Evolutionary conservation across 768 basidiomycete genomes (phyloP).

Genomic region (Candolleomyces aberdarensis): DNA sequence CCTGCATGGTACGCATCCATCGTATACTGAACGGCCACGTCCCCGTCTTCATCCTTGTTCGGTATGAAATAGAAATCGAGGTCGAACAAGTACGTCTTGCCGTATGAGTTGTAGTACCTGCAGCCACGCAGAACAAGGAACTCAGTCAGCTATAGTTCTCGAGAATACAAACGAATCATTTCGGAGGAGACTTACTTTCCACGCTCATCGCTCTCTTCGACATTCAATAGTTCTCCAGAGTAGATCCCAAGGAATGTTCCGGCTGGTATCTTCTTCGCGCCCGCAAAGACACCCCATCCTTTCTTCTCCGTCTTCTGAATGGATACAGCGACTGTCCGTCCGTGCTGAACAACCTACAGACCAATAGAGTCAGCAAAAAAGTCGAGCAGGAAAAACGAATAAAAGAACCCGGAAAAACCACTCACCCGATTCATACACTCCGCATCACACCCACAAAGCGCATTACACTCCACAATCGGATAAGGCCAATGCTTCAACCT

Average conservation of each 20-base stretch:
- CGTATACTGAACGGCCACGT: conserved; percentile 45
- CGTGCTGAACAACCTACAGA: conserved; percentile 77
- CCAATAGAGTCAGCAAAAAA: background rate
- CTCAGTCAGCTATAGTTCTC: background rate
- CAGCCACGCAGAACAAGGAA: conserved; percentile 4
- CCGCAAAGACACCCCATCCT: conserved; percentile 86
- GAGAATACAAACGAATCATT: background rate
- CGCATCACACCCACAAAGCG: conserved; percentile 74
- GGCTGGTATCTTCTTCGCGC: conserved; percentile 55
- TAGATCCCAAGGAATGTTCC: conserved; percentile 84
- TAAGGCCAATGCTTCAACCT: conserved; percentile 42
- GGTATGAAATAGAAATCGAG: conserved; percentile 73
- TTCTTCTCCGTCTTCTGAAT: conserved; percentile 72
- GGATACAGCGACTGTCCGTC: conserved; percentile 57
- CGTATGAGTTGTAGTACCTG: conserved; percentile 73
- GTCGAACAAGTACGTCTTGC: conserved; percentile 79
- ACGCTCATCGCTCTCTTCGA: conserved; percentile 61
- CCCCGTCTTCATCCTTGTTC: conserved; percentile 20
- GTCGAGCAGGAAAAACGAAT: background rate
- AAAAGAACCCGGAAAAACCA: conserved; percentile 7
- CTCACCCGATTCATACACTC: conserved; percentile 80
- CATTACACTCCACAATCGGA: conserved; percentile 87
- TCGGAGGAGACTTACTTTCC: conserved; percentile 57
- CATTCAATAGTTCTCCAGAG: conserved; percentile 76
- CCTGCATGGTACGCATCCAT: conserved; percentile 90